Conservation (phyloP, 352 stramenopile genomes). For the Phytophthora citricola region DNA sequence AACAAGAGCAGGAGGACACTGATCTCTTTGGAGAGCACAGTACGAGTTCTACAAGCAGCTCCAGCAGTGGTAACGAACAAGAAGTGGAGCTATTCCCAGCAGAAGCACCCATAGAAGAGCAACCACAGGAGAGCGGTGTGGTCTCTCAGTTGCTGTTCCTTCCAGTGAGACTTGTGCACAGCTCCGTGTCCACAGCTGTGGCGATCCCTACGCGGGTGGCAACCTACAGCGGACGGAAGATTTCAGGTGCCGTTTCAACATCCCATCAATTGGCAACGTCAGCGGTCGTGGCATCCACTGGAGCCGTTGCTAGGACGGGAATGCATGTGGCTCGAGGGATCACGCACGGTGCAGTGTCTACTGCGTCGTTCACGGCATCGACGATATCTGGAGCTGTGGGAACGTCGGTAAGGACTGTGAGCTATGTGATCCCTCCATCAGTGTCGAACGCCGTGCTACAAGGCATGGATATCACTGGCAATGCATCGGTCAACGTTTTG, state of each 20-base stretch:
- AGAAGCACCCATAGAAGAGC: conserved; percentile 8
- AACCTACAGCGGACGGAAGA: conserved; percentile 63
- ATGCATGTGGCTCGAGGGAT: conserved; percentile 59
- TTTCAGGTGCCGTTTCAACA: conserved; percentile 61
- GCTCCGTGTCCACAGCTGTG: conserved; percentile 60
- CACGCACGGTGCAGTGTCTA: conserved; percentile 59
- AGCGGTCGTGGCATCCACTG: conserved; percentile 60
- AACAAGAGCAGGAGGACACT: conserved; percentile 10
- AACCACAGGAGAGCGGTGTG: conserved; percentile 24
- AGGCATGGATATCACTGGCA: conserved; percentile 64
- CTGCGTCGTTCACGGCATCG: conserved; percentile 58
- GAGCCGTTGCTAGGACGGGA: conserved; percentile 57
- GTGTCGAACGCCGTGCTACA: conserved; percentile 72
- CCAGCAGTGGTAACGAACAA: conserved; percentile 27
- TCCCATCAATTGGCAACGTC: conserved; percentile 69
- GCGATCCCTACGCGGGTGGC: conserved; percentile 56
- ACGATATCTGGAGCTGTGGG: conserved; percentile 60
- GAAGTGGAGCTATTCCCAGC: conserved; percentile 24
- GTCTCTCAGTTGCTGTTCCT: conserved; percentile 69
- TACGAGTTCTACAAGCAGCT: conserved; percentile 30
- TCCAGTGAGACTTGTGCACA: conserved; percentile 64
- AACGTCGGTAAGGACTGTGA: conserved; percentile 55
- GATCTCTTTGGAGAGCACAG: conserved; percentile 64
- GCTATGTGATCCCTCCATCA: conserved; percentile 63
- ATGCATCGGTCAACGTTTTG: conserved; percentile 61